Percentiles rank a stretch among this genome's conserved stretches.
phyloP scores from a whole-genome alignment of 108 stramenopile genomes.

The Stephanodiscus minutulus region DNA sequence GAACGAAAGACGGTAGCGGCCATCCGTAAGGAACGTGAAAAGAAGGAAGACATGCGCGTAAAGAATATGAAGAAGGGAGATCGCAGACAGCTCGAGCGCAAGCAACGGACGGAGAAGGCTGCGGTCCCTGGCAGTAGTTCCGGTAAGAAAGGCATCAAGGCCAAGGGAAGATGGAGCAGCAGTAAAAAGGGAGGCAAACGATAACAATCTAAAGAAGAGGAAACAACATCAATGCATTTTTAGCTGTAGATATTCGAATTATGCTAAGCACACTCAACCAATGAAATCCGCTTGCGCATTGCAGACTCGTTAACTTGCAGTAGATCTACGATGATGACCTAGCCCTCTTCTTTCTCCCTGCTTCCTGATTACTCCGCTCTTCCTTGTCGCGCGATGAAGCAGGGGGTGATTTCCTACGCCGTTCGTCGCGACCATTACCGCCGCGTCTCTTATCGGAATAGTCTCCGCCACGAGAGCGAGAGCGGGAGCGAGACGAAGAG shows the following conservation, averaged over 20 bases:
- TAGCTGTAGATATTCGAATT: neutral
- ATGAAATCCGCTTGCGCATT: no score
- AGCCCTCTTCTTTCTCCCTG: no score
- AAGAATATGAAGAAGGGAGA: conserved; percentile 87
- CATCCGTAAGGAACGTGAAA: conserved; percentile 80
- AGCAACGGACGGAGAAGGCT: conserved; percentile 35
- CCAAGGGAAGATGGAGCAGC: conserved; percentile 45
- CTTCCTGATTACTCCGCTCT: no score
- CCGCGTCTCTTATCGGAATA: conserved; percentile 10
- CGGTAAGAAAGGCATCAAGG: conserved; percentile 32
- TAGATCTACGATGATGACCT: no score
- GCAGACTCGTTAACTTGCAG: no score
- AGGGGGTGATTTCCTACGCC: no score
- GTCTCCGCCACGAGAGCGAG: neutral
- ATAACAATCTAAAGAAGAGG: neutral
- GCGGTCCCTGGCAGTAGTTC: conserved; percentile 16
- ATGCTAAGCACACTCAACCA: no score
- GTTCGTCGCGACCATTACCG: neutral
- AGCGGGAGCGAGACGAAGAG: neutral
- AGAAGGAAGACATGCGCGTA: conserved; percentile 70
- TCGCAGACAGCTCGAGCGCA: conserved; percentile 41
- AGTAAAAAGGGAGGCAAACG: conserved; percentile 28
- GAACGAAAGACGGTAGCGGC: conserved; percentile 55
- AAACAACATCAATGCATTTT: no score
- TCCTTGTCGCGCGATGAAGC: no score